Percentiles rank a stretch among this genome's conserved stretches.
Evolutionary conservation across 1,284 basidiomycete species (phyloP).

Genomic region (Takashimella tepidaria): DNA sequence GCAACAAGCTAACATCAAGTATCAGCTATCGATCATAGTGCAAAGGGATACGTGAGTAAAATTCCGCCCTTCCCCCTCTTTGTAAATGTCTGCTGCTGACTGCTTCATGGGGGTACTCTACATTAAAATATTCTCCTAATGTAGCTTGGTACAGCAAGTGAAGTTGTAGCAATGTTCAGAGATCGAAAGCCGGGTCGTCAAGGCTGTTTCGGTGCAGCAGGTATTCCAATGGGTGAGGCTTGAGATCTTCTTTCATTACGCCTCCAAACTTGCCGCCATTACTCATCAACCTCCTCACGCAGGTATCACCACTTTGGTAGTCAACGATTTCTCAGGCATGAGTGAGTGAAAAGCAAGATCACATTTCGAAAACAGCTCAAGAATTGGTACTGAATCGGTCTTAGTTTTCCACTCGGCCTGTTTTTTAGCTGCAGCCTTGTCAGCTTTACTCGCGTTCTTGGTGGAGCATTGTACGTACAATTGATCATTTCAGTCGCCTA

Average conservation of each 20-base stretch:
- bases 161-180: background rate
- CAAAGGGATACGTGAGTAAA: too few species aligned
- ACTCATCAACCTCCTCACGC: too few species aligned
- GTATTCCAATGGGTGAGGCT: background rate
- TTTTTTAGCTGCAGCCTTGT: background rate
- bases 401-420: background rate
- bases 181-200: background rate
- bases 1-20: too few species aligned
- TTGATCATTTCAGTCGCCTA: background rate
- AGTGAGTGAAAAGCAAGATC: background rate
- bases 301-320: background rate
- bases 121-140: too few species aligned
- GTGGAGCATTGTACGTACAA: background rate
- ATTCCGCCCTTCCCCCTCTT: too few species aligned
- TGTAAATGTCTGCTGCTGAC: too few species aligned
- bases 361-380: background rate
- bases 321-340: background rate
- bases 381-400: background rate
- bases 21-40: too few species aligned
- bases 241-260: too few species aligned
- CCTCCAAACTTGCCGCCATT: too few species aligned
- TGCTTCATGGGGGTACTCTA: too few species aligned
- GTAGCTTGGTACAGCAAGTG: background rate
- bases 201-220: background rate
- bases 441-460: background rate